These are phyloP conservation scores for Floccularia luteovirens DNA, from an alignment of 768 basidiomycete species.

Conservation along the genomic window DNA sequence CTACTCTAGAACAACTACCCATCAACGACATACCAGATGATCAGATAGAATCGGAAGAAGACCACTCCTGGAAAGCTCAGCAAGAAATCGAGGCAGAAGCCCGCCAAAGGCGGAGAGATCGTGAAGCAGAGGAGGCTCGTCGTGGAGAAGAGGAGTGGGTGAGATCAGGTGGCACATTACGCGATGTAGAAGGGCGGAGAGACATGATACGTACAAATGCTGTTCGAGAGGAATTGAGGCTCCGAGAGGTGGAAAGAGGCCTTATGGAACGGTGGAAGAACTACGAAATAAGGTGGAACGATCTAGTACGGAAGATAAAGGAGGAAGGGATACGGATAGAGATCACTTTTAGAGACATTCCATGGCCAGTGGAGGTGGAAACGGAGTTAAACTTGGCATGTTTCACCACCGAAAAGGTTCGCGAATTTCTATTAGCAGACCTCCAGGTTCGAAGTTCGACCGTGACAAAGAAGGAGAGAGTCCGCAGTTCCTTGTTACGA, in stretches of 20 bases:
- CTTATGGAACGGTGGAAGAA: conserved; percentile 36
- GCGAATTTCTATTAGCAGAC: conserved; percentile 42
- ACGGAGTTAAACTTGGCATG: no score
- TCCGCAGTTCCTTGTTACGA: conserved; percentile 53
- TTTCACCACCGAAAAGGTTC: conserved; percentile 31
- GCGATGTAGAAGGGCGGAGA: conserved; percentile 39
- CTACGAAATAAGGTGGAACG: conserved; percentile 47
- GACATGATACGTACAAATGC: conserved; percentile 42
- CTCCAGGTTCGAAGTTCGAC: conserved; percentile 31
- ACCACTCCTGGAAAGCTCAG: neutral
- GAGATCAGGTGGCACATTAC: conserved; percentile 45
- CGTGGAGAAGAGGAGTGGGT: conserved; percentile 55
- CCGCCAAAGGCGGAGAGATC: conserved; percentile 6
- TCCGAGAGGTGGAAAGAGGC: conserved; percentile 32
- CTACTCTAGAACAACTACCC: neutral
- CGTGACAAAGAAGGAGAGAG: conserved; percentile 39
- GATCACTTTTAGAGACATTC: conserved; percentile 44
- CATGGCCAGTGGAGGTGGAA: conserved; percentile 47
- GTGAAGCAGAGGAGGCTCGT: conserved; percentile 33
- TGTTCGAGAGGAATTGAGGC: conserved; percentile 37
- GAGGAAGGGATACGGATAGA: conserved; percentile 5
- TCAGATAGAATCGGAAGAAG: neutral
- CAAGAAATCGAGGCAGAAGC: neutral
- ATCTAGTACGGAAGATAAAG: conserved; percentile 20
- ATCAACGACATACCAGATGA: neutral